Base-by-base conservation (phyloP, 2,329 filamentous ascomycete genomes). In the Claviceps monticola region DNA sequence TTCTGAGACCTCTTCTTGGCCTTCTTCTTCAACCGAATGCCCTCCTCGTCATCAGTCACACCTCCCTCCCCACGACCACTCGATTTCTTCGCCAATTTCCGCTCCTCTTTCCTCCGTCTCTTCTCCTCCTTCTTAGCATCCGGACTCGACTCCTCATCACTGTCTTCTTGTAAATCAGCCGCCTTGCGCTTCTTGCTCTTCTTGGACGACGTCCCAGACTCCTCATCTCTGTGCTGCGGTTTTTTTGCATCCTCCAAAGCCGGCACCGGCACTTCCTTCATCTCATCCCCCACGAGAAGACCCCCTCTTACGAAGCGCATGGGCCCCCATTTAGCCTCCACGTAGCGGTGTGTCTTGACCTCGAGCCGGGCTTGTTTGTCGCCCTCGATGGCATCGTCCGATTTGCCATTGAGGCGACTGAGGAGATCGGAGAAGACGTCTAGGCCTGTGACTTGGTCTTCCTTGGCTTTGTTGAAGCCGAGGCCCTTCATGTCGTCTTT, bases 401-500 rank as follows among this genome's bases (percentile, higher is more conserved):
- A 82, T 66, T 88, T 93, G 49, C 91, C 93, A 66, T 98, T 98
- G 53, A 98, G 70, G 51, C 93, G 76, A 21, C 91, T 90, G 19
- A 98, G 72, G 4, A 98, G 71, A 56, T 88, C 87, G 62, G 90
- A 87, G 59, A 97, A 88, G 17, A 84, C 85, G 63, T 90, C 86
- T 39, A 97, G 75, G 0, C 91, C 93, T 21, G 91, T 94, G 56
- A 88, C 80, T 62, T 87, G 80, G 57, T 88, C 83, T 57, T 84
- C 82, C 60, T 80, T 82, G 51, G 83, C 84, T 56, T 80, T 75
- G 65, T 84, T 84, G 57, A 90, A 93, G 34, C 93, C 93, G 44
- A 98, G 73, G 2, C 93, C 93, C 44, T 95, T 79, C 60, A 84
- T 94, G 65, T 97, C 89, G 63, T 97, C 90, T 63, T 95, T 95